A percentile compares a stretch with the other conserved stretches of the same genome.
Evolutionary conservation across 164 flowering plant genomes (phyloP).

Genomic region (Berberis thunbergii): DNA sequence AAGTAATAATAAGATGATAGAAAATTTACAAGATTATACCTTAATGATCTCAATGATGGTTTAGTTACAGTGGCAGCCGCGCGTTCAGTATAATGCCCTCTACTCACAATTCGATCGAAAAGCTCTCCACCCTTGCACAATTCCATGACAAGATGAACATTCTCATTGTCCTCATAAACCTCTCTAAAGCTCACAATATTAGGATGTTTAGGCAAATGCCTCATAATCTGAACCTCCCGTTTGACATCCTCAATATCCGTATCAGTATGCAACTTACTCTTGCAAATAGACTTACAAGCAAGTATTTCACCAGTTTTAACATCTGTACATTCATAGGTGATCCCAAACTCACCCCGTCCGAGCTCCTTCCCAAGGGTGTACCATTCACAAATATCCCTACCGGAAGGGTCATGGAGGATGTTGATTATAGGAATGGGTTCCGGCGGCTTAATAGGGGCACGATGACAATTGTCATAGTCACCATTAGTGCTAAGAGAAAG

Average conservation of each 20-base stretch:
- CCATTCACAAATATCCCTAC: slow-evolving; percentile 19
- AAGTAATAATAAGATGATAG: background rate
- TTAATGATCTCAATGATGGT: slow-evolving; percentile 56
- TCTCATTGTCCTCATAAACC: slow-evolving; percentile 58
- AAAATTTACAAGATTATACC: slow-evolving; percentile 21
- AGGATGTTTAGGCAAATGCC: slow-evolving; percentile 52
- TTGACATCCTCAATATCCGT: slow-evolving; percentile 70
- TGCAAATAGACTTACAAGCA: slow-evolving; percentile 70
- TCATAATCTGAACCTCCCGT: slow-evolving; percentile 80
- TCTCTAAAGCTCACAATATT: slow-evolving; percentile 53
- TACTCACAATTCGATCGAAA: slow-evolving; percentile 63
- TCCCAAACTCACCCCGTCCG: slow-evolving; percentile 78
- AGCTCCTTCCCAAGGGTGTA: slow-evolving; percentile 53
- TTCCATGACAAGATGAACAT: slow-evolving; percentile 73
- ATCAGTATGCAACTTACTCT: slow-evolving; percentile 55
- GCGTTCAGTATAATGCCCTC: slow-evolving; percentile 73
- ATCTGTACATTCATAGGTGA: slow-evolving; percentile 45
- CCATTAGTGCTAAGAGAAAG: background rate
- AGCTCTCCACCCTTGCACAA: slow-evolving; percentile 80
- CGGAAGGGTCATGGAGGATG: slow-evolving; percentile 23
- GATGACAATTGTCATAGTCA: background rate
- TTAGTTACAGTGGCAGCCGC: slow-evolving; percentile 52
- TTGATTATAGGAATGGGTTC: background rate
- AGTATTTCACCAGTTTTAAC: slow-evolving; percentile 27
- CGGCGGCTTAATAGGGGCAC: background rate